These are phyloP conservation scores for Mycena alexandri DNA, from an alignment of 768 basidiomycete genomes.

Conservation along the genomic window DNA sequence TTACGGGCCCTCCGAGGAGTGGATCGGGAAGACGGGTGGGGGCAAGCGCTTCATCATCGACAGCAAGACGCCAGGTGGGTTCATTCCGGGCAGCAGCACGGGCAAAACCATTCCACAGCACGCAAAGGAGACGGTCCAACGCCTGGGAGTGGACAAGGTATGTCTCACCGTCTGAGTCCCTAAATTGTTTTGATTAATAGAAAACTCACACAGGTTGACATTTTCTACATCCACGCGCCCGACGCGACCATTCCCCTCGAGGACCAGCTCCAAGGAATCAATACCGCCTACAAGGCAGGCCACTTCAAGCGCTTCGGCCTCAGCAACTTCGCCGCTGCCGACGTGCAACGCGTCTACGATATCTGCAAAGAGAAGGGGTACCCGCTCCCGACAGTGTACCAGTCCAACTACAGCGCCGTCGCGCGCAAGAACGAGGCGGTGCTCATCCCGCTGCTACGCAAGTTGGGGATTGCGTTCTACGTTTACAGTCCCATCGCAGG, in stretches of 20 bases:
- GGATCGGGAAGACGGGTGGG: not conserved
- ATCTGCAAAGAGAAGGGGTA: conserved; percentile 9
- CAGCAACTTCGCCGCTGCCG: conserved; percentile 3
- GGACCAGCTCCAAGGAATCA: conserved; percentile 10
- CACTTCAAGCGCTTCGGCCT: conserved; percentile 12
- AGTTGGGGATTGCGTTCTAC: conserved; percentile 9
- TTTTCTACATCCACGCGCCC: conserved; percentile 11
- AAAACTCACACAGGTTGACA: not conserved
- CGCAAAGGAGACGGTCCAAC: not conserved
- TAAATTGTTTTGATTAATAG: too few species aligned
- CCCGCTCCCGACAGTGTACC: conserved; percentile 6
- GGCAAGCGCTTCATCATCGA: conserved; percentile 6
- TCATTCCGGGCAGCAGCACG: not conserved
- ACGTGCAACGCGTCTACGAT: conserved; percentile 5
- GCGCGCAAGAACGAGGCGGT: conserved; percentile 3
- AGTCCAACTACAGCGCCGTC: conserved; percentile 5
- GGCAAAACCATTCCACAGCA: not conserved
- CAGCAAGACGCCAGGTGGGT: conserved; percentile 10
- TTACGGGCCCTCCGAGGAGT: too few species aligned
- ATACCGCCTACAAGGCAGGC: not conserved
- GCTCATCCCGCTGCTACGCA: conserved; percentile 7
- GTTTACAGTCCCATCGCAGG: conserved; percentile 1
- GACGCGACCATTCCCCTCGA: conserved; percentile 1
- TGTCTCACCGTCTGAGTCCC: too few species aligned
- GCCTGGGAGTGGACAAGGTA: too few species aligned